Percentiles rank a stretch among this genome's conserved stretches.
phyloP scores from a whole-genome alignment of 2,329 filamentous ascomycete species.

The Gyromitra esculenta region DNA sequence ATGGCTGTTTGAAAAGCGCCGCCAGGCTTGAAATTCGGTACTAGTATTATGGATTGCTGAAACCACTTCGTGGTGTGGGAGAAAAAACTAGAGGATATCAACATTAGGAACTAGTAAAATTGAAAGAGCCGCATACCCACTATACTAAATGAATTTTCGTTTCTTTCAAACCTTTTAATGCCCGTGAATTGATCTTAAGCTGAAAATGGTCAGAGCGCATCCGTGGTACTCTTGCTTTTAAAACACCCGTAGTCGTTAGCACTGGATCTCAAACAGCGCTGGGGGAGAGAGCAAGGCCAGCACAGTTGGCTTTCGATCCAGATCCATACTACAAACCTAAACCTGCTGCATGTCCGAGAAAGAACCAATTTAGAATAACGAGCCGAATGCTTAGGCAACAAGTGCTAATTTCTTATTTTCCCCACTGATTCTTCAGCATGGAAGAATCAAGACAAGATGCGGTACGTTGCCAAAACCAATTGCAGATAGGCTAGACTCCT shows the following conservation, averaged over 20 bases:
- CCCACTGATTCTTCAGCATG: background rate
- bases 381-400: slow-evolving; percentile 15
- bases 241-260: slow-evolving; percentile 7
- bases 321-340: slow-evolving; percentile 8
- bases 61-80: background rate
- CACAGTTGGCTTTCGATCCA: slow-evolving; percentile 10
- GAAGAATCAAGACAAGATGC: background rate
- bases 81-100: background rate
- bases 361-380: slow-evolving; percentile 15
- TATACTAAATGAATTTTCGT: slow-evolving; percentile 9
- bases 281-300: background rate
- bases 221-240: background rate
- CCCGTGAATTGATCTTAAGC: background rate
- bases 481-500: background rate
- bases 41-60: slow-evolving; percentile 11
- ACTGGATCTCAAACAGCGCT: slow-evolving; percentile 17
- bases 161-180: slow-evolving; percentile 4
- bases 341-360: background rate
- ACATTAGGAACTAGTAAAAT: background rate
- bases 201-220: slow-evolving; percentile 36
- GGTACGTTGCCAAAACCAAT: slow-evolving; percentile 8
- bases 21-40: slow-evolving; percentile 5
- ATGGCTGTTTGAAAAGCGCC: background rate
- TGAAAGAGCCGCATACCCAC: slow-evolving; percentile 4
- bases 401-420: slow-evolving; percentile 18